Percentiles rank a stretch among this genome's conserved stretches.
Conservation (phyloP, 1,139 yeast genomes). For the Insectozyma bohioensis region DNA sequence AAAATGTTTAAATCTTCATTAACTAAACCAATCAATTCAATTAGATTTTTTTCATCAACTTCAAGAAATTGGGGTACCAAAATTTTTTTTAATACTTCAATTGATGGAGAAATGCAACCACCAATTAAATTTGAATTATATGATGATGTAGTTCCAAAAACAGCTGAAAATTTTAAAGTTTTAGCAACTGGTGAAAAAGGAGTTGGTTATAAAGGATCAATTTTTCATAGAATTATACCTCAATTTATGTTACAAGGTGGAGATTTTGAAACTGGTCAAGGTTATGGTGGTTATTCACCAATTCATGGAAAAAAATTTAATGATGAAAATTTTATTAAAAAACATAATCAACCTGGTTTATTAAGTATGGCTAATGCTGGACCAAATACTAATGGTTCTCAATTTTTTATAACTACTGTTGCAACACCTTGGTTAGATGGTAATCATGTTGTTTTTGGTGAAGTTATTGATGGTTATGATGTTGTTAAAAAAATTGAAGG, state of each 20-base stretch:
- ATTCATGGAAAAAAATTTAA: slow-evolving; percentile 39
- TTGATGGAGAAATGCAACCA: slow-evolving; percentile 30
- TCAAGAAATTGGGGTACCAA: slow-evolving; percentile 33
- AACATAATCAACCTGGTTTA: slow-evolving; percentile 37
- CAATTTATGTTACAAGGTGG: slow-evolving; percentile 47
- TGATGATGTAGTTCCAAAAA: slow-evolving; percentile 92
- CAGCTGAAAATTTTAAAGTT: slow-evolving; percentile 95
- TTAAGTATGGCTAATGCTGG: slow-evolving; percentile 47
- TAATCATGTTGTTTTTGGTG: slow-evolving; percentile 43
- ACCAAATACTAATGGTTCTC: slow-evolving; percentile 44
- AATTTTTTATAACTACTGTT: slow-evolving; percentile 44
- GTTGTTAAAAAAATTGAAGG: slow-evolving; percentile 39
- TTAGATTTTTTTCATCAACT: slow-evolving; percentile 32
- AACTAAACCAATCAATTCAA: slow-evolving; percentile 1
- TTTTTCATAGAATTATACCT: slow-evolving; percentile 48
- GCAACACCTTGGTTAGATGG: slow-evolving; percentile 47
- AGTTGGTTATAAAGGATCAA: slow-evolving; percentile 66
- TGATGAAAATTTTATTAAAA: slow-evolving; percentile 38
- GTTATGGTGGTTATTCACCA: slow-evolving; percentile 39
- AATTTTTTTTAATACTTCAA: slow-evolving; percentile 38
- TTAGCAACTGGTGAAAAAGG: slow-evolving; percentile 95
- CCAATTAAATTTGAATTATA: slow-evolving; percentile 56
- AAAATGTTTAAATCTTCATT: slow-evolving; percentile 5
- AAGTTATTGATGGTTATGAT: slow-evolving; percentile 40
- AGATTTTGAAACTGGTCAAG: slow-evolving; percentile 41